Conservation (phyloP, 2,329 filamentous ascomycete genomes). For the Myriangium duriaei region DNA sequence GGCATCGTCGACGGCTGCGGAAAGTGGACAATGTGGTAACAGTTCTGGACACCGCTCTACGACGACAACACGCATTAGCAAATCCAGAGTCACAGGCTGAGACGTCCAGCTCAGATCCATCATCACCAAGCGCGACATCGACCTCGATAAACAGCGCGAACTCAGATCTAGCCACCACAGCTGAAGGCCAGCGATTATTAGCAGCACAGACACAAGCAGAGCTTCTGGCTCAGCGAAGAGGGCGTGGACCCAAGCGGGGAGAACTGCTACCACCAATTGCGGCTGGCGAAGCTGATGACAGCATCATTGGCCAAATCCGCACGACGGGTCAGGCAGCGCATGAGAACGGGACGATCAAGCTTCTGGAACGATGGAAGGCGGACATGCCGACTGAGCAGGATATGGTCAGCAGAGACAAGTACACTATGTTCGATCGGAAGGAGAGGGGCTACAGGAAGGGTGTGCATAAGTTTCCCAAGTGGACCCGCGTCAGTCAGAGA, state of each 20-base stretch:
- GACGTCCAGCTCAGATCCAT: constrained; percentile 6
- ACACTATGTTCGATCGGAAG: constrained; percentile 94
- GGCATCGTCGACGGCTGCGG: constrained; percentile 70
- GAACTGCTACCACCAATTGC: constrained; percentile 12
- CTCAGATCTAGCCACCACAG: constrained; percentile 18
- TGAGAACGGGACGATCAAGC: constrained; percentile 49
- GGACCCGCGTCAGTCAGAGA: constrained; percentile 89
- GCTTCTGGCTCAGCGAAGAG: constrained; percentile 17
- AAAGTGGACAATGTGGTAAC: constrained; percentile 80
- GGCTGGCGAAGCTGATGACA: constrained; percentile 10
- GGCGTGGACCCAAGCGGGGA: constrained; percentile 21
- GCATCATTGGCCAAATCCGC: constrained; percentile 8
- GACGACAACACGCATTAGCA: constrained; percentile 37
- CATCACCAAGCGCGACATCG: constrained; percentile 6
- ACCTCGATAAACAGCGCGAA: no score
- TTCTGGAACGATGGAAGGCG: constrained; percentile 79
- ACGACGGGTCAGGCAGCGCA: constrained; percentile 18
- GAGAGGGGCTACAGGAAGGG: constrained; percentile 93
- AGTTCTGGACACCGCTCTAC: constrained; percentile 64
- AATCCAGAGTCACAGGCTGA: constrained; percentile 21
- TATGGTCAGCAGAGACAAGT: constrained; percentile 95
- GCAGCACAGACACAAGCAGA: constrained; percentile 10
- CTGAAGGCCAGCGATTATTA: constrained; percentile 21
- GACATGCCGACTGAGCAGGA: constrained; percentile 94
- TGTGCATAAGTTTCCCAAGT: constrained; percentile 68